phyloP scores from a whole-genome alignment of 1,139 yeast species.

The Debaryomycetaceae sp. region DNA sequence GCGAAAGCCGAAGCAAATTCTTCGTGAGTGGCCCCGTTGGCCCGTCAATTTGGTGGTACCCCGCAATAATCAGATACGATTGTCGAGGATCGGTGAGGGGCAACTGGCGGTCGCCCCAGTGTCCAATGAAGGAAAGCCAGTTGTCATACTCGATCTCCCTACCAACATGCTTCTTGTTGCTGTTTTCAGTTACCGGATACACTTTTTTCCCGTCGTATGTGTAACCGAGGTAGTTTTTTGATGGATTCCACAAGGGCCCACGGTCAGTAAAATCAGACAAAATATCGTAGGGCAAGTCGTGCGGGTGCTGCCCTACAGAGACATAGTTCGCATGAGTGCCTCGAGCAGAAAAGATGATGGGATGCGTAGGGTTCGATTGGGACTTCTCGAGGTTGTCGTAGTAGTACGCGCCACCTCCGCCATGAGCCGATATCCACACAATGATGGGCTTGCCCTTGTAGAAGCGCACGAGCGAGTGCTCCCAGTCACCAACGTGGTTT shows the following conservation, averaged over 20 bases:
- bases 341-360: conserved; percentile 82
- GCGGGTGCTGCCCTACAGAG: conserved; percentile 94
- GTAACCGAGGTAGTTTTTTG: conserved; percentile 74
- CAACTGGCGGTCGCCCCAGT: conserved; percentile 86
- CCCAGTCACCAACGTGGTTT: conserved; percentile 98
- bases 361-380: conserved; percentile 45
- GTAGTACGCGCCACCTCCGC: conserved; percentile 90
- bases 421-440: conserved; percentile 99
- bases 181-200: conserved; percentile 32
- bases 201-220: conserved; percentile 60
- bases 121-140: conserved; percentile 79
- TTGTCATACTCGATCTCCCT: conserved; percentile 63
- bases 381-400: conserved; percentile 73
- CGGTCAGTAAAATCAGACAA: conserved; percentile 90
- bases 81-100: conserved; percentile 71
- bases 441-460: conserved; percentile 77
- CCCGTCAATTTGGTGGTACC: conserved; percentile 86
- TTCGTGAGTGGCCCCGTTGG: conserved; percentile 87
- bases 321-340: conserved; percentile 98
- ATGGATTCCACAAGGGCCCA: conserved; percentile 94
- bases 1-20: conserved; percentile 59
- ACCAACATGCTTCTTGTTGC: conserved; percentile 43
- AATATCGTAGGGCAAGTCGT: conserved; percentile 88
- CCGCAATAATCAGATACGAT: conserved; percentile 74
- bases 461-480: conserved; percentile 84